Evolutionary conservation across 179 eudicot genomes (phyloP).

Genomic region (Patellifolia procumbens): DNA sequence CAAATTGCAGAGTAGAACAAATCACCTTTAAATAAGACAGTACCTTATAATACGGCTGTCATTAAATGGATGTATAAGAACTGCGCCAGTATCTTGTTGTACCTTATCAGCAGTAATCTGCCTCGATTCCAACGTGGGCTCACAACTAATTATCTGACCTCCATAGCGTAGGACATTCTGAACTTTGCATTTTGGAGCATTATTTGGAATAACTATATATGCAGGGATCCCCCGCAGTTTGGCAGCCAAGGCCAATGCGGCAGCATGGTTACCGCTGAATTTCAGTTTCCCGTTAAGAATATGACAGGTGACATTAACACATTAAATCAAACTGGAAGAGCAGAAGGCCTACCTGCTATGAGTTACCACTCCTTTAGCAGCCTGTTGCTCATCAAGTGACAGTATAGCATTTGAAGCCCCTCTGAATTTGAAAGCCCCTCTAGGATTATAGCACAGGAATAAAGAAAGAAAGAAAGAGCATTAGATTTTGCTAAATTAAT

Average conservation of each 20-base stretch:
- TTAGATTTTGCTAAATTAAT: background rate
- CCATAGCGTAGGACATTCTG: constrained; percentile 88
- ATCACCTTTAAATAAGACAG: background rate
- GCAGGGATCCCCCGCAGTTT: constrained; percentile 87
- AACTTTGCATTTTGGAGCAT: constrained; percentile 97
- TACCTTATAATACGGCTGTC: constrained; percentile 83
- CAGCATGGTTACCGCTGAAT: constrained; percentile 93
- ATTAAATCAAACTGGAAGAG: background rate
- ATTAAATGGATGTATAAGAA: constrained; percentile 88
- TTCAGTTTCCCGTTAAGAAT: constrained; percentile 1
- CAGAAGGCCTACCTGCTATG: constrained; percentile 73
- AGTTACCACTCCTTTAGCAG: constrained; percentile 87
- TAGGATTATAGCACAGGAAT: constrained; percentile 24
- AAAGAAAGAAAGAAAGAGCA: background rate
- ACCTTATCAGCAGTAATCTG: constrained; percentile 66
- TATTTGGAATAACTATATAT: constrained; percentile 74
- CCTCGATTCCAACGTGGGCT: constrained; percentile 71
- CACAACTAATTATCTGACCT: constrained; percentile 84
- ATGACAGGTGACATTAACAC: background rate
- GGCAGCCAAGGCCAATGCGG: constrained; percentile 92
- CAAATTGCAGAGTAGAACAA: too few species aligned
- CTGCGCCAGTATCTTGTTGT: constrained; percentile 75
- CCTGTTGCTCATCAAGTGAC: constrained; percentile 73
- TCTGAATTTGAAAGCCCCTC: constrained; percentile 95
- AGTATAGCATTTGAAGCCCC: constrained; percentile 95